Base-by-base conservation (phyloP, 257 asterid species). In the Catharanthus roseus region DNA sequence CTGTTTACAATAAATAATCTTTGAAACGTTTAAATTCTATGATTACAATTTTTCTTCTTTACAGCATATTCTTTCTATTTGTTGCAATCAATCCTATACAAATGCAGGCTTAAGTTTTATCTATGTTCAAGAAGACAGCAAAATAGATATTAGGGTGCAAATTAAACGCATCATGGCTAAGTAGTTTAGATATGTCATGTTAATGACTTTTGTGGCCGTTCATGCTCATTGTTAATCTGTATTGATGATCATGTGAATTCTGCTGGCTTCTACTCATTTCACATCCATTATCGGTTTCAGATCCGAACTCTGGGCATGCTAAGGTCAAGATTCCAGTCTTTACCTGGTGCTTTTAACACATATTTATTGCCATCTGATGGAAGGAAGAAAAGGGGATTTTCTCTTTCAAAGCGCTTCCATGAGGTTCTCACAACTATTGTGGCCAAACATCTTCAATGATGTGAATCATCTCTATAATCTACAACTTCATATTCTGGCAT, bases 281-380 rank as follows among this genome's bases (percentile, higher is more conserved):
- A 69, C 62, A 49, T 73, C 16, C 33, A 45, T 33, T 74, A 74
- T 77, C 75, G 57, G 77, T 72, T 74, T 74, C 57, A 95, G 99
- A 91, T 95, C 69, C 90, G 97, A 76, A 95, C 99, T 73, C 95
- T 95, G 55, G 88, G 85, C 84, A 95, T 95, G 99, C 81, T 95
- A 62, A 84, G 99, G 81, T 89, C 99, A 66, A 93, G 97, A 53
- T 95, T 95, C 77, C 96, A 85, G 83, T 95, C 99, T 31, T 82
- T 95, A 68, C 99, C 99, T 65, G 92, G 93, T 79, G 99, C 97
- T 79, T 95, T 95, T 88, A 91, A 91, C 79, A 83, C 93, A 50
- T 79, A 78, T 78, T 84, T 95, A 86, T 85, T 91, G 62, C 98
- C 98, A 65, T 85, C 95, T 45, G 90, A 88, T 45, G 87, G 73